phyloP scores from a whole-genome alignment of 106 monocot species.

The Iris macrosiphon region DNA sequence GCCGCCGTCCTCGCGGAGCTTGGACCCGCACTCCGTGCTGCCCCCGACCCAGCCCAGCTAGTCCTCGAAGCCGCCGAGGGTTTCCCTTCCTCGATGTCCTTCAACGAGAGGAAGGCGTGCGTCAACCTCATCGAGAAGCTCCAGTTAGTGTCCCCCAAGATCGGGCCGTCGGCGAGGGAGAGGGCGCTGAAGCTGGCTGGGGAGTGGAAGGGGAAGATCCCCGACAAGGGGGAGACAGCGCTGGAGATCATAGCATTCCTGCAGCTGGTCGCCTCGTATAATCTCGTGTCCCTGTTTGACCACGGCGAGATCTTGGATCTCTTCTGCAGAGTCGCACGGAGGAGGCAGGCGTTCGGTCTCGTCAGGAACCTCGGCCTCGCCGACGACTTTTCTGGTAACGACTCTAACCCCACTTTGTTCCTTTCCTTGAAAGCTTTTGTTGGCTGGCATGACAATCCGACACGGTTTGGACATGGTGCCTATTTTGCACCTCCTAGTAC shows the following conservation, averaged over 20 bases:
- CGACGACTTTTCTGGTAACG: too few relatives aligned
- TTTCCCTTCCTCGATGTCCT: neutral
- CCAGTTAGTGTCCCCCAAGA: neutral
- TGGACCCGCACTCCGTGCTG: neutral
- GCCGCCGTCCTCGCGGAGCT: neutral
- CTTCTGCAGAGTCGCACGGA: neutral
- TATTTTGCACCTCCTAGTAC: too few relatives aligned
- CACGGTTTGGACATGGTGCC: neutral
- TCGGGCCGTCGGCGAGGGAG: neutral
- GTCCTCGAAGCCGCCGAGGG: neutral
- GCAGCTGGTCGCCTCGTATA: constrained; percentile 6
- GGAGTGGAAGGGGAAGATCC: neutral
- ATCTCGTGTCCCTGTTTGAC: neutral
- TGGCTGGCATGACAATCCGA: neutral
- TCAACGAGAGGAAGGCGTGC: neutral
- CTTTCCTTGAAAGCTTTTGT: too few relatives aligned
- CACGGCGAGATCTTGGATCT: constrained; percentile 1
- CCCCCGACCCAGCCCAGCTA: neutral
- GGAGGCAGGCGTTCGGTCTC: too few relatives aligned
- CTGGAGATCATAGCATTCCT: neutral
- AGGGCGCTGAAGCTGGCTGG: neutral
- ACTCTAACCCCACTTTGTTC: too few relatives aligned
- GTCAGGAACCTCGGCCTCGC: too few relatives aligned
- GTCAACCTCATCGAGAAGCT: neutral
- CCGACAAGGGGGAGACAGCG: neutral